Evolutionary conservation across 1,284 basidiomycete genomes (phyloP).

Genomic region (Cutaneotrichosporon sp.): DNA sequence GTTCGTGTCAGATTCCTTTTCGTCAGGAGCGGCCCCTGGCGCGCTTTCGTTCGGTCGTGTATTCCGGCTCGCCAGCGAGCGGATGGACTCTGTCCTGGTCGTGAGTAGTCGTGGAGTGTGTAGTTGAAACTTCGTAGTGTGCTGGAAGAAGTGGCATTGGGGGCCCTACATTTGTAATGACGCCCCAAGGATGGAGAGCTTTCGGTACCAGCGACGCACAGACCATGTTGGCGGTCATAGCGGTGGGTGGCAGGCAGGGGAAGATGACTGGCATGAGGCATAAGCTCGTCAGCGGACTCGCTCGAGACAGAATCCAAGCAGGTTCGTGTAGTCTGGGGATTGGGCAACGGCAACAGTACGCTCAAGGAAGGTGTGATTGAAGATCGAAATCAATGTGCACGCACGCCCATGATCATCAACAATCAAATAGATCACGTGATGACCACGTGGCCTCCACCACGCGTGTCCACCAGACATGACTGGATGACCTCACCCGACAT

Average conservation of each 20-base stretch:
- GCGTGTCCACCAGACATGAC: background rate
- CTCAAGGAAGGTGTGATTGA: background rate
- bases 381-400: no score
- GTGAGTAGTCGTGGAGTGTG: background rate
- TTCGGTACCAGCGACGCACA: no score
- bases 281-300: no score
- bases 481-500: background rate
- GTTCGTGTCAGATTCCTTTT: background rate
- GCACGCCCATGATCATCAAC: no score
- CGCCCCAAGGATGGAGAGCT: no score
- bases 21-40: constrained; percentile 2
- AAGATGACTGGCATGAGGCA: no score
- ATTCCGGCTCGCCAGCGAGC: background rate
- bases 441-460: background rate
- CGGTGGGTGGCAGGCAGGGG: no score
- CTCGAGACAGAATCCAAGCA: no score
- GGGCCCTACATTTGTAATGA: no score
- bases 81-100: background rate
- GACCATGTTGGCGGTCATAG: no score
- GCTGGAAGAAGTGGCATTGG: background rate
- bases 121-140: background rate
- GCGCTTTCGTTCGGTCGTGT: background rate
- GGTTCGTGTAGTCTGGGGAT: no score
- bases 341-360: no score
- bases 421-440: background rate